Evolutionary conservation across 148 eudicot genomes (phyloP).

Genomic region (Simmondsia chinensis): DNA sequence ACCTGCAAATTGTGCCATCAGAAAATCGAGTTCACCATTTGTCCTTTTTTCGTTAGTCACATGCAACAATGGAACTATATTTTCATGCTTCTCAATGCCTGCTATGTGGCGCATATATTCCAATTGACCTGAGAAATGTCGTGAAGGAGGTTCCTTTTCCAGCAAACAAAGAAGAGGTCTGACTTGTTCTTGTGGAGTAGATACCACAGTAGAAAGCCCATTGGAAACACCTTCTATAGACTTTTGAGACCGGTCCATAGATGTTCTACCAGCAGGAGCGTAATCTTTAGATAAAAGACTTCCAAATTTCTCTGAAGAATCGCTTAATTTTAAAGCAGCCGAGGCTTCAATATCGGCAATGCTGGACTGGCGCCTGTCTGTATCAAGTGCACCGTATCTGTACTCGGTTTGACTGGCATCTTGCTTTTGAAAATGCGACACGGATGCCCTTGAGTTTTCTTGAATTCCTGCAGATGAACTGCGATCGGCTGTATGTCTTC

Average conservation of each 20-base stretch:
- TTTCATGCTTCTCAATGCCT: slow-evolving; percentile 81
- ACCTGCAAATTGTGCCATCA: slow-evolving; percentile 97
- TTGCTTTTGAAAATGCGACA: slow-evolving; percentile 17
- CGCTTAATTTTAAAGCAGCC: slow-evolving; percentile 37
- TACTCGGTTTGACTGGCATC: slow-evolving; percentile 28
- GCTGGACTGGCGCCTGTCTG: slow-evolving; percentile 54
- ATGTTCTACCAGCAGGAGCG: too few species aligned
- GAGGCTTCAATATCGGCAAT: slow-evolving; percentile 37
- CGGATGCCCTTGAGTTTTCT: slow-evolving; percentile 37
- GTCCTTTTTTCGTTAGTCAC: slow-evolving; percentile 65
- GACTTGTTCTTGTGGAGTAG: slow-evolving; percentile 67
- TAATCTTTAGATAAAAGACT: too few species aligned
- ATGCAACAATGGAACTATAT: slow-evolving; percentile 72
- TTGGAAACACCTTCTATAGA: slow-evolving; percentile 46
- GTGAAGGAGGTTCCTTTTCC: slow-evolving; percentile 91
- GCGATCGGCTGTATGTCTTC: slow-evolving; percentile 32
- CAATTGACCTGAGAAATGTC: slow-evolving; percentile 87
- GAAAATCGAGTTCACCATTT: slow-evolving; percentile 76
- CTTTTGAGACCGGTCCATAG: slow-evolving; percentile 52
- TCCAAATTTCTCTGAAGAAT: slow-evolving; percentile 44
- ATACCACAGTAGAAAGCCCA: slow-evolving; percentile 29
- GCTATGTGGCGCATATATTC: slow-evolving; percentile 72
- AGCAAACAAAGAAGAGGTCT: slow-evolving; percentile 87
- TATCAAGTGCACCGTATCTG: slow-evolving; percentile 25
- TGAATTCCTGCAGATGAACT: slow-evolving; percentile 34